These are phyloP conservation scores for Debaryomyces coudertii DNA, from an alignment of 1,139 yeast genomes.

Conservation along the genomic window DNA sequence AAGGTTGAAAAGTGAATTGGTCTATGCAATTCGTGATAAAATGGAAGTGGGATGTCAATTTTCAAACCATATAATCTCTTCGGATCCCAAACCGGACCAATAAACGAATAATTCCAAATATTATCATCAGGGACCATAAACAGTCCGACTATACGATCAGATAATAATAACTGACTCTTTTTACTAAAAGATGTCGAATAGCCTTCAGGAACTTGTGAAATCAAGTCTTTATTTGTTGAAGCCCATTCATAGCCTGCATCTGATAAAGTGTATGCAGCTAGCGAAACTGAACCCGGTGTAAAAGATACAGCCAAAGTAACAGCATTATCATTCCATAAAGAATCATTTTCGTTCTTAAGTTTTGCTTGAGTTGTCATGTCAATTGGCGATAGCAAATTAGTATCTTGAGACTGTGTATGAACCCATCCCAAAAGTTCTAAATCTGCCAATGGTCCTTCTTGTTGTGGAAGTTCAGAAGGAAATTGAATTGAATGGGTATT, in stretches of 20 bases:
- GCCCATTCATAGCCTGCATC: constrained; percentile 85
- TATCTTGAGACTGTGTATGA: constrained; percentile 72
- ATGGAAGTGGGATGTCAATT: constrained; percentile 77
- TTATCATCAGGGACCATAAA: constrained; percentile 85
- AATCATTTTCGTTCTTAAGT: constrained; percentile 33
- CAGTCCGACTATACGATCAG: constrained; percentile 78
- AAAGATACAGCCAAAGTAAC: constrained; percentile 70
- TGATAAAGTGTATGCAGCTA: constrained; percentile 65
- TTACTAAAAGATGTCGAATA: constrained; percentile 62
- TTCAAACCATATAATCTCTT: constrained; percentile 64
- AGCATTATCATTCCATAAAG: constrained; percentile 40
- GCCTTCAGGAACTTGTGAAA: constrained; percentile 61
- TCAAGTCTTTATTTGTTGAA: constrained; percentile 55
- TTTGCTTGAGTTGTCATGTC: constrained; percentile 70
- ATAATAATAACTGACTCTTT: constrained; percentile 69
- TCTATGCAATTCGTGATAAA: constrained; percentile 84
- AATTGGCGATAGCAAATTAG: constrained; percentile 62
- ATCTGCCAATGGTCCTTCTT: constrained; percentile 35
- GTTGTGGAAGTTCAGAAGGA: constrained; percentile 52
- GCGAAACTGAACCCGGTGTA: constrained; percentile 82
- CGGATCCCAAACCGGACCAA: constrained; percentile 82
- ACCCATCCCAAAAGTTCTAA: constrained; percentile 77
- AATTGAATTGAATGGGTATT: constrained; percentile 66
- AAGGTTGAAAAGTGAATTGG: constrained; percentile 84
- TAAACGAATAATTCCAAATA: constrained; percentile 89